Base-by-base conservation (phyloP, 768 basidiomycete genomes). In the Pleurotus tuoliensis region DNA sequence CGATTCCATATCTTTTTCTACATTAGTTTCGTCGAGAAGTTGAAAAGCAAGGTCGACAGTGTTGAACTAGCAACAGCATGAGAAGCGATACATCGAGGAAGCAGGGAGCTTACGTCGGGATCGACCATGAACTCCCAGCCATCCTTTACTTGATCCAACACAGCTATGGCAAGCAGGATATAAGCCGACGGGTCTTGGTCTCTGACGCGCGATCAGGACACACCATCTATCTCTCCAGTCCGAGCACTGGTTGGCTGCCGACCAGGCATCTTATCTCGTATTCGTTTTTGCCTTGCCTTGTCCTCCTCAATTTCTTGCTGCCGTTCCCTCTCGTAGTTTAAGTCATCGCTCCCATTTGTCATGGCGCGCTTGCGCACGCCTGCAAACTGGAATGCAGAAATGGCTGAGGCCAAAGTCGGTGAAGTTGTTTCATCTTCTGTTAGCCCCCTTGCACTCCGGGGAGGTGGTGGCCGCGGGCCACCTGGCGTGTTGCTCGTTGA, bases 31-130 rank as follows among this genome's bases (percentile, higher is more conserved):
- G 61, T 94, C 92, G 22, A 99, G 75, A 2, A 99, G 79, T 63
- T 93, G 87, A 13, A 99, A 80, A 3, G 97, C 95, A 38, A 98
- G 79, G 64, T 95, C 90, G 34, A 97, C 95, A 47, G 90, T 89
- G 67, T 97, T 96, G 73, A 98, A 99, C 87, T 94, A 63, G 59
- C 59, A 62, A 37, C 43, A 45, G 30, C 18, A 20, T 47, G 24
- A 59, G 40, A 43, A 44, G 62, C 59, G 30, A 0, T 34, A 34
- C 30, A 34, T 34, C 18, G 52, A 45, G 41, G 48, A 44, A 47
- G 30, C 9, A 55, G 41, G 58, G 53, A 40, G 63, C 82, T 73
- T 69, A 92, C 92, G 69, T 92, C 88, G 38, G 88, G 81, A 59
- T 92, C 83, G 55, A 87, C 83, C 30, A 94, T 86, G 64, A 92